Percentiles rank a stretch among this genome's conserved stretches.
Conservation (phyloP, 1,284 basidiomycete species). For the Mrakiaceae sp. region DNA sequence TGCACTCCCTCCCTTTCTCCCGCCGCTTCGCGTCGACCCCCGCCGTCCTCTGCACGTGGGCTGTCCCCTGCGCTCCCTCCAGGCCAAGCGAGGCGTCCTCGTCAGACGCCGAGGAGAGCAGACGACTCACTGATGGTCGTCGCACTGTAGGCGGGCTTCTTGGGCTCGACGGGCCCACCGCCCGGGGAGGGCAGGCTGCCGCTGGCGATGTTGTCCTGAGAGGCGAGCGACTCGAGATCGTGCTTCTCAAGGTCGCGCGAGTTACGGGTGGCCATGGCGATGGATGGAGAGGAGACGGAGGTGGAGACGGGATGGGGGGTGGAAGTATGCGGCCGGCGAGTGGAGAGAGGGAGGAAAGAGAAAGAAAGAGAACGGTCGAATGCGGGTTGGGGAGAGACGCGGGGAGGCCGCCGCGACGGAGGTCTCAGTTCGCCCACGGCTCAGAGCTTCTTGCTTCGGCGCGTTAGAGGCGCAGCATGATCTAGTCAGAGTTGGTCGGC, state of each 20-base stretch:
- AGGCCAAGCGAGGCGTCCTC: not conserved
- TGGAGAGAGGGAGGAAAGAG: not conserved
- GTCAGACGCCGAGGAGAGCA: not conserved
- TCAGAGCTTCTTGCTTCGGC: too few species aligned
- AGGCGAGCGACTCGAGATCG: not conserved
- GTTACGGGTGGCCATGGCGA: not conserved
- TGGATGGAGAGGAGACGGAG: not conserved
- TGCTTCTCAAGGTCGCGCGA: not conserved
- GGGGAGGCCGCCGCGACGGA: too few species aligned
- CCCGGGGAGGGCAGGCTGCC: not conserved
- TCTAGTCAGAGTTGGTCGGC: too few species aligned
- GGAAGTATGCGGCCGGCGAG: not conserved
- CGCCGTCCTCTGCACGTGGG: too few species aligned
- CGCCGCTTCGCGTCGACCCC: not conserved
- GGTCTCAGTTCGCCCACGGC: too few species aligned
- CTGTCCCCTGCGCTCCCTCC: too few species aligned
- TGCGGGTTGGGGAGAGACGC: too few species aligned
- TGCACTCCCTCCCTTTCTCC: not conserved
- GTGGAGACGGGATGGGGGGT: not conserved
- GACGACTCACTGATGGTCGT: conserved; percentile 9
- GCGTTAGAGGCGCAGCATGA: too few species aligned
- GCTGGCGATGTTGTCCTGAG: not conserved
- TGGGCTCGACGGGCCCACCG: not conserved
- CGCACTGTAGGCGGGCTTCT: not conserved
- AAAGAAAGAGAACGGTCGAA: not conserved